Conservation (phyloP, 371 early-diverging fungal species). For the Encephalitozoon hellem region DNA sequence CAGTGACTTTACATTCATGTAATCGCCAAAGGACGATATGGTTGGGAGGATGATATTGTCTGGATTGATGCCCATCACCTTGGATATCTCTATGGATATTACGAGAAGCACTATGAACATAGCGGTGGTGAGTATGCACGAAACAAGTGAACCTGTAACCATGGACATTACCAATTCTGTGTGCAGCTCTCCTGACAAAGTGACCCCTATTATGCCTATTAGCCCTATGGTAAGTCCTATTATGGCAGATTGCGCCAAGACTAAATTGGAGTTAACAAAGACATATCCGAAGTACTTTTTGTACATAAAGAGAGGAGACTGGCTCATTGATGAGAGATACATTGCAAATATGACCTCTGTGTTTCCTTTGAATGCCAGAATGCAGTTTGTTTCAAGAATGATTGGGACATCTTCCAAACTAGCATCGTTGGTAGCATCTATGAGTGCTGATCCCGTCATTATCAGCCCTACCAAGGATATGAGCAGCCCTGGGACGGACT, state of each 20-base stretch:
- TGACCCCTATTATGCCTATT: conserved; percentile 23
- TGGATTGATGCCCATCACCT: conserved; percentile 40
- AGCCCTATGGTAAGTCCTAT: conserved; percentile 56
- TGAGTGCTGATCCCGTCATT: conserved; percentile 43
- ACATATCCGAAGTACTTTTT: conserved; percentile 44
- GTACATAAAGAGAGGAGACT: background rate
- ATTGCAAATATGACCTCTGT: conserved; percentile 58
- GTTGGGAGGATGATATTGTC: conserved; percentile 59
- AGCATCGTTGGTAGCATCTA: conserved; percentile 1
- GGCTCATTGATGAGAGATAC: conserved; percentile 41
- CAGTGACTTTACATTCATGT: conserved; percentile 34
- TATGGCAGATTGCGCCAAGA: conserved; percentile 48
- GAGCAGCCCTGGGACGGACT: conserved; percentile 50
- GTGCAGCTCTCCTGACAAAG: conserved; percentile 19
- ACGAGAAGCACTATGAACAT: conserved; percentile 50
- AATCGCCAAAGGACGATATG: conserved; percentile 55
- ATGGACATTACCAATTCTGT: background rate
- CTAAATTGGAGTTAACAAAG: conserved; percentile 53
- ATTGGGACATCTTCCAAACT: conserved; percentile 43
- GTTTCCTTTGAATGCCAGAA: conserved; percentile 61
- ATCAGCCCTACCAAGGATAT: conserved; percentile 57
- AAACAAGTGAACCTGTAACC: conserved; percentile 34
- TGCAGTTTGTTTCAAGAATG: conserved; percentile 57
- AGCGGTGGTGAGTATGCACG: conserved; percentile 49
- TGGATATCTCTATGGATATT: conserved; percentile 35